These are phyloP conservation scores for Butyriboletus appendiculatus DNA, from an alignment of 1,284 basidiomycete genomes.

Conservation along the genomic window DNA sequence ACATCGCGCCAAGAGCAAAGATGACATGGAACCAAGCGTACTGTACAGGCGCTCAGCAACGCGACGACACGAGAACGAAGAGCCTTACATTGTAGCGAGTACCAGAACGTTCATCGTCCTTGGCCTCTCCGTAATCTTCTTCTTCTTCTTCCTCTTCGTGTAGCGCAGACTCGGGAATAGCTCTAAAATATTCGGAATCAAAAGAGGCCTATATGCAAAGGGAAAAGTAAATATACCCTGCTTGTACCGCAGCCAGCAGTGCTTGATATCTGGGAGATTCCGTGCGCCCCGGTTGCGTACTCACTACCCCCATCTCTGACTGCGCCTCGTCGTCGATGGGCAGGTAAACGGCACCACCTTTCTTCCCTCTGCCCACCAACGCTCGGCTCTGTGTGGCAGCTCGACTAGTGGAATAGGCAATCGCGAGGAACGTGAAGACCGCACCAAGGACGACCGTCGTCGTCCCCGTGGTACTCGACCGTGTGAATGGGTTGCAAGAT, in stretches of 20 bases:
- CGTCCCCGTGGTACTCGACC: slow-evolving; percentile 73
- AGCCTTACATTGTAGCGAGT: slow-evolving; percentile 90
- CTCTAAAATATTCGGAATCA: slow-evolving; percentile 43
- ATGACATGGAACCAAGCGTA: slow-evolving; percentile 99
- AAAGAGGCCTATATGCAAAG: not conserved
- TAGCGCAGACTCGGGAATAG: slow-evolving; percentile 92
- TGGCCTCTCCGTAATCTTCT: slow-evolving; percentile 63
- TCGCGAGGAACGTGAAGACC: slow-evolving; percentile 95
- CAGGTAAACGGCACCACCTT: slow-evolving; percentile 63
- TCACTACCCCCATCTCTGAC: slow-evolving; percentile 74
- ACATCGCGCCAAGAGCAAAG: slow-evolving; percentile 96
- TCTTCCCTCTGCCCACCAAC: slow-evolving; percentile 76
- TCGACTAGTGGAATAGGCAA: slow-evolving; percentile 95
- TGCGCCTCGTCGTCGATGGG: slow-evolving; percentile 54
- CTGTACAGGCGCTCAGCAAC: slow-evolving; percentile 40
- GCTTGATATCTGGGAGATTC: slow-evolving; percentile 95
- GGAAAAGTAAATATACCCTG: slow-evolving; percentile 57
- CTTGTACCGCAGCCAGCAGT: slow-evolving; percentile 92
- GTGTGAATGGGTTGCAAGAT: slow-evolving; percentile 87
- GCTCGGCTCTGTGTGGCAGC: slow-evolving; percentile 95
- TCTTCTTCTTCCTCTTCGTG: slow-evolving; percentile 84
- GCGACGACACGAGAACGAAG: not conserved
- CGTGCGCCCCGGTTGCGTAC: slow-evolving; percentile 82
- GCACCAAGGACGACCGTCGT: slow-evolving; percentile 92
- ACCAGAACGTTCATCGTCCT: slow-evolving; percentile 94